These are phyloP conservation scores for Zhuliangozyma blackwelliae DNA, from an alignment of 1,139 yeast genomes.

Conservation along the genomic window DNA sequence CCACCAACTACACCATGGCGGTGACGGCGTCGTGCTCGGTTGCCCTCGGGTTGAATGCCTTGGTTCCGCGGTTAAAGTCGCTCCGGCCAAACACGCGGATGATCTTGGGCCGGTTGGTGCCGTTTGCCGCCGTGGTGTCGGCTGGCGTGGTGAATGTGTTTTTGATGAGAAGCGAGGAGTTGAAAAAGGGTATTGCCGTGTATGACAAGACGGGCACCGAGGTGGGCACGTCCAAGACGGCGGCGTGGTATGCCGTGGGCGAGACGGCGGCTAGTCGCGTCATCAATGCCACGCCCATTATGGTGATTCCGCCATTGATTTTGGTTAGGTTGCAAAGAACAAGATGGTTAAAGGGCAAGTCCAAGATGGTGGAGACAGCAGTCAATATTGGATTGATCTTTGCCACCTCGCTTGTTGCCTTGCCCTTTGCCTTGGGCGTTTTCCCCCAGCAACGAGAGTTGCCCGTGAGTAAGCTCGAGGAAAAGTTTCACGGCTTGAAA, in stretches of 20 bases:
- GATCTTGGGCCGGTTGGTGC: constrained; percentile 80
- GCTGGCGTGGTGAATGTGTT: constrained; percentile 95
- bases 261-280: constrained; percentile 95
- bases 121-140: constrained; percentile 96
- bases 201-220: constrained; percentile 62
- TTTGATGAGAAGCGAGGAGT: constrained; percentile 92
- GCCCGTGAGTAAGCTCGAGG: constrained; percentile 57
- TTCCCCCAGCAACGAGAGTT: constrained; percentile 85
- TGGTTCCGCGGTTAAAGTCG: constrained; percentile 75
- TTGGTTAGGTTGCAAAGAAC: constrained; percentile 73
- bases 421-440: constrained; percentile 92
- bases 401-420: constrained; percentile 75
- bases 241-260: constrained; percentile 90
- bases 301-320: constrained; percentile 90
- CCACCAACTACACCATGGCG: constrained; percentile 77
- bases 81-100: constrained; percentile 65
- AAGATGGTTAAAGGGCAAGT: constrained; percentile 57
- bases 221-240: constrained; percentile 77
- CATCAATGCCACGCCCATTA: constrained; percentile 92
- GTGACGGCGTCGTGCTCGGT: constrained; percentile 94
- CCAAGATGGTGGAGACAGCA: constrained; percentile 57
- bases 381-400: constrained; percentile 83
- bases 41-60: constrained; percentile 84
- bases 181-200: constrained; percentile 76
- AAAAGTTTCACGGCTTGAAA: constrained; percentile 54